Conservation (phyloP, 1,284 basidiomycete species). For the Trichosporon sp. region DNA sequence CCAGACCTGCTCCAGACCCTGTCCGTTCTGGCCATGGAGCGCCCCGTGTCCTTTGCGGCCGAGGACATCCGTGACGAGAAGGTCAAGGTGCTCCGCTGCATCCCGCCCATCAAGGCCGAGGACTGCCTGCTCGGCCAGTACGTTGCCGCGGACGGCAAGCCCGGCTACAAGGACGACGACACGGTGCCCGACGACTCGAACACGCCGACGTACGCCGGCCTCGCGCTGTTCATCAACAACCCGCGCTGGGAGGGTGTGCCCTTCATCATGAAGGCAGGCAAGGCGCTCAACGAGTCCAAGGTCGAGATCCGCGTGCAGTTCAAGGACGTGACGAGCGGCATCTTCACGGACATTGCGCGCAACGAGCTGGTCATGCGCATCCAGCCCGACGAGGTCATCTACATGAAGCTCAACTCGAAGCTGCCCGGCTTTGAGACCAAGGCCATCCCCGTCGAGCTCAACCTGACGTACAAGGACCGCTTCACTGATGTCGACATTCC, state of each 20-base stretch:
- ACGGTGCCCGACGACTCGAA: slow-evolving; percentile 85
- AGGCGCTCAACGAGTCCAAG: slow-evolving; percentile 94
- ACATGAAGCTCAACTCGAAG: slow-evolving; percentile 92
- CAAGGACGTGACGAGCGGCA: slow-evolving; percentile 90
- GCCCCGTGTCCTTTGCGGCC: slow-evolving; percentile 91
- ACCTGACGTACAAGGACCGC: slow-evolving; percentile 90
- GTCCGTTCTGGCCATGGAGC: slow-evolving; percentile 89
- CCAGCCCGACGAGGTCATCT: slow-evolving; percentile 89
- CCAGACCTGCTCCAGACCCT: slow-evolving; percentile 87
- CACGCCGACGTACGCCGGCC: slow-evolving; percentile 87
- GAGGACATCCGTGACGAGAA: slow-evolving; percentile 98
- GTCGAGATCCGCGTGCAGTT: slow-evolving; percentile 94
- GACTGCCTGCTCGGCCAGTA: slow-evolving; percentile 91
- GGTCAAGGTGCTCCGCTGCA: slow-evolving; percentile 89
- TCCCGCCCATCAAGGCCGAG: slow-evolving; percentile 67
- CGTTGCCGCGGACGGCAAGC: slow-evolving; percentile 77
- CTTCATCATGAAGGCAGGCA: slow-evolving; percentile 93
- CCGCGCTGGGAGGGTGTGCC: slow-evolving; percentile 96
- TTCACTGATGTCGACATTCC: slow-evolving; percentile 84
- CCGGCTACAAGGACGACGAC: slow-evolving; percentile 92
- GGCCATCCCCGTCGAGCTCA: slow-evolving; percentile 90
- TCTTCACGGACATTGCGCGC: slow-evolving; percentile 88
- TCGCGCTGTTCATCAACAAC: slow-evolving; percentile 83
- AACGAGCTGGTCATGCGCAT: slow-evolving; percentile 95
- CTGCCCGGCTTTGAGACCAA: slow-evolving; percentile 81